Evolutionary conservation across 352 stramenopile genomes (phyloP), one percentile per base, ranked within the genome.

Genomic region (Phytophthora rubi): DNA sequence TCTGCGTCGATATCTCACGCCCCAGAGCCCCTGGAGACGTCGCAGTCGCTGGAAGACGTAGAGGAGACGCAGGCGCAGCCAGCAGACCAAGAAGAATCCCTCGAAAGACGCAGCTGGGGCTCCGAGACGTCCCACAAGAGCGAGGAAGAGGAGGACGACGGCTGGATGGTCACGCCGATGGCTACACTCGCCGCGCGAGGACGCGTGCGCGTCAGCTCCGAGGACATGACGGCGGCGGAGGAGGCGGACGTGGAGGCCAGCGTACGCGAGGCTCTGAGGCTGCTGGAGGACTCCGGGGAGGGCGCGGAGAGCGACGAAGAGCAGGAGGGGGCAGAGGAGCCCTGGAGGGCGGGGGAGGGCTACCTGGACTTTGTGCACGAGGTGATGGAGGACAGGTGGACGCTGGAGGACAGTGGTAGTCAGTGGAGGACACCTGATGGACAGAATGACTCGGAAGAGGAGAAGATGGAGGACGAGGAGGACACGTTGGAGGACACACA

Each of bases 311-410:
- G 65, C 32, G 68, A 80, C 6, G 54, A 53, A 23, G 65, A 79
- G 6, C 59, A 67, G 12, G 71, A 79, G 4, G 12, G 15, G 10
- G 35, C 35, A 12, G 13, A 12, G 35, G 15, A 13, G 12, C 12
- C 35, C 35, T 12, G 10, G 35, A 42, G 35, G 35, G 35, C 37
- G 4, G 37, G 37, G 37, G 37, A 44, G 6, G 66, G 54, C 12
- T 85, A 86, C 57, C 70, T 88, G 52, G 83, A 88, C 52, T 83
- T 88, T 69, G 71, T 89, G n/a, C 73, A 88, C 30, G 70, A 83
- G 35, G 66, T 76, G 33, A 79, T 83, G 70, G 74, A 81, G 45
- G 71, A 77, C 32, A 66, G 49, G 18, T 84, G 77, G 77, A 76
- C 54, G 0, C 21, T 70, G 44, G 70, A 71, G 7, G 59, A 71